phyloP scores from a whole-genome alignment of 1,139 yeast species.

The Groenewaldozyma auringiensis region DNA sequence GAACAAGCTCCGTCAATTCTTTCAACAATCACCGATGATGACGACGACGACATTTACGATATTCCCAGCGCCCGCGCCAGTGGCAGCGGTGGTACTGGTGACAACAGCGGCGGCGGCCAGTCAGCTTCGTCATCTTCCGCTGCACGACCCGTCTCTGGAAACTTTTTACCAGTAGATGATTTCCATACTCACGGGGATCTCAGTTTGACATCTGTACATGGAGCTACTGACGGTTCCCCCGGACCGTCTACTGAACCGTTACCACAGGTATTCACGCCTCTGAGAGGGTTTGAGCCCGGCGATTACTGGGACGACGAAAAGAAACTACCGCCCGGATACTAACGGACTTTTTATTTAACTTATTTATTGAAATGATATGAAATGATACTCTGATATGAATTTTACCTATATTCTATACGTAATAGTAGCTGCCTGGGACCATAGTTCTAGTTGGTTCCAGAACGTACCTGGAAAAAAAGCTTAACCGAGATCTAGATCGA shows the following conservation, averaged over 20 bases:
- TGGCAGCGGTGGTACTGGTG: too few species aligned
- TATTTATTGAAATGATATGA: too few species aligned
- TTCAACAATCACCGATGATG: conserved; percentile 3
- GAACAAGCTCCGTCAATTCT: neutral
- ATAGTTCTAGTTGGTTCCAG: too few species aligned
- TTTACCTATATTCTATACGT: too few species aligned
- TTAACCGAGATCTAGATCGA: too few species aligned
- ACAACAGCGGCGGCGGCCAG: too few species aligned
- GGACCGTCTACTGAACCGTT: conserved; percentile 4
- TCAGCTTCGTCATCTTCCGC: neutral
- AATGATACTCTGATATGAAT: too few species aligned
- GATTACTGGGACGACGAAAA: conserved; percentile 29
- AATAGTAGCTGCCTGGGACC: too few species aligned
- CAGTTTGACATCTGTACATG: neutral
- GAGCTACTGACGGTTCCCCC: neutral
- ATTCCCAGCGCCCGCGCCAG: too few species aligned
- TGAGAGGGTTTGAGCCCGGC: conserved; percentile 27
- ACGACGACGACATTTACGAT: conserved; percentile 12
- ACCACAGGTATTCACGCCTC: conserved; percentile 15
- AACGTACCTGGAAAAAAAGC: too few species aligned
- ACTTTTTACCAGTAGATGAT: neutral
- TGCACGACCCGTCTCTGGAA: neutral
- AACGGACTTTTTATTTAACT: too few species aligned
- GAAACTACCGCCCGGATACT: neutral
- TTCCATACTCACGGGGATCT: neutral